Base-by-base conservation (phyloP, 331 rosid species). In the Prunus yedoensis region DNA sequence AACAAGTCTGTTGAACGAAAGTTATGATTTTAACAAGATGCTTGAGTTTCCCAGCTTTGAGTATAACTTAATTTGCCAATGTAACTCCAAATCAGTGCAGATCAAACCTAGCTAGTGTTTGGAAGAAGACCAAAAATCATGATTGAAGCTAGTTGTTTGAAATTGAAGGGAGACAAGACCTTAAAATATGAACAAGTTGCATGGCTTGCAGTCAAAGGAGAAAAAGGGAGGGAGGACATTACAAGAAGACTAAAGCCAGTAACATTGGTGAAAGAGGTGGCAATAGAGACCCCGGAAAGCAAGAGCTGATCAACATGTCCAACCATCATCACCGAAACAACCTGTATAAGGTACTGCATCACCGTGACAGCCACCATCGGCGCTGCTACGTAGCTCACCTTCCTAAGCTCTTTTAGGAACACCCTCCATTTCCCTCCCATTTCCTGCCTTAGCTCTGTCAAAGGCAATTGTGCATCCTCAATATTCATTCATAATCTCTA, bases 201-300 rank as follows among this genome's bases (percentile, higher is more conserved):
- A 10, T 23, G 62, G 62, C 20, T 20, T 57, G 30, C 32, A 21
- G 8, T 57, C 21, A 21, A 57, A 57, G 2, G 27, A 20, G 16
- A 20, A 57, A 57, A 57, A 57, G 5, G 62, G 8, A 57, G 17
- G 21, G 4, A 21, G 1, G 62, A 30, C 13, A 28, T 70, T 82
- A 89, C 91, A 18, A 89, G 82, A 35, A 87, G 28, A 53, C 89
- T 82, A 78, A 84, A 85, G n/a, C 91, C 94, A 15, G 91, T 77
- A 56, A 83, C 94, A 0, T 57, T 52, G 21, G 88, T 12, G 52
- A 85, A 70, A 41, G 94, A 85, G 69, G 75, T 41, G 72, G 89
- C 91, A 20, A 89, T 79, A 77, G 90, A 76, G 17, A 79, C 18
- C 56, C 89, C 45, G 2, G 91, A 69, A 69, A 87, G 89, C 46